A percentile compares a stretch with the other conserved stretches of the same genome.
These are phyloP conservation scores for Sarcodon aspratus DNA, from an alignment of 768 basidiomycete species.

Conservation along the genomic window DNA sequence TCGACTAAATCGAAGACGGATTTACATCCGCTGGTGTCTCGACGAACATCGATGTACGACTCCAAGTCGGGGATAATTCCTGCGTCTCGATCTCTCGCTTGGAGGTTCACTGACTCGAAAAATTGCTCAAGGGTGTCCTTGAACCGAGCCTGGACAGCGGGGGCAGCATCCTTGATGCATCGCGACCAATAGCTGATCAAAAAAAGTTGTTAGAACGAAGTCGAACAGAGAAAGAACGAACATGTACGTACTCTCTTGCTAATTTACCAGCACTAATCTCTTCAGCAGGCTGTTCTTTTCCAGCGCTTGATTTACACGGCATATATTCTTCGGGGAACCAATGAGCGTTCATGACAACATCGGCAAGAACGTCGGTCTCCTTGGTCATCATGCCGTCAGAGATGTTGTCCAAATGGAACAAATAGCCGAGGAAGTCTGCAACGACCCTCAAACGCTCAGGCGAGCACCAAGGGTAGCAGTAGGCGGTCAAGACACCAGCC, in stretches of 20 bases:
- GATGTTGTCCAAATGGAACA: conserved; percentile 68
- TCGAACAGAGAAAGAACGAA: background rate
- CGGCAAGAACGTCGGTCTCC: conserved; percentile 43
- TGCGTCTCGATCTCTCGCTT: conserved; percentile 50
- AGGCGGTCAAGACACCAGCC: conserved; percentile 52
- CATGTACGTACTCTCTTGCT: conserved; percentile 51
- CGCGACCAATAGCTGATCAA: conserved; percentile 54
- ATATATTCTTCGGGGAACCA: conserved; percentile 49
- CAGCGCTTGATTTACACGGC: conserved; percentile 13
- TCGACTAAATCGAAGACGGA: conserved; percentile 70
- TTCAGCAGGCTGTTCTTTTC: conserved; percentile 7
- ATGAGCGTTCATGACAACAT: conserved; percentile 59
- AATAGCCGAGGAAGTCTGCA: conserved; percentile 63
- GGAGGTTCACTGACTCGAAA: conserved; percentile 64
- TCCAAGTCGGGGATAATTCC: conserved; percentile 61
- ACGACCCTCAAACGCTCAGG: conserved; percentile 51
- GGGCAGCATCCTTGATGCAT: conserved; percentile 46
- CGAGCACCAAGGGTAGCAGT: conserved; percentile 46
- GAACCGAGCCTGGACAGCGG: conserved; percentile 57
- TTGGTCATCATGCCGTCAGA: conserved; percentile 65
- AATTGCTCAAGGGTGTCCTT: conserved; percentile 66
- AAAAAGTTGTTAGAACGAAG: conserved; percentile 3
- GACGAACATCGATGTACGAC: conserved; percentile 61
- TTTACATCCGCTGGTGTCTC: conserved; percentile 74
- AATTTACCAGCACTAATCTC: conserved; percentile 50